Base-by-base conservation (phyloP, 2,329 filamentous ascomycete genomes). In the Cladobotryum mycophilum region DNA sequence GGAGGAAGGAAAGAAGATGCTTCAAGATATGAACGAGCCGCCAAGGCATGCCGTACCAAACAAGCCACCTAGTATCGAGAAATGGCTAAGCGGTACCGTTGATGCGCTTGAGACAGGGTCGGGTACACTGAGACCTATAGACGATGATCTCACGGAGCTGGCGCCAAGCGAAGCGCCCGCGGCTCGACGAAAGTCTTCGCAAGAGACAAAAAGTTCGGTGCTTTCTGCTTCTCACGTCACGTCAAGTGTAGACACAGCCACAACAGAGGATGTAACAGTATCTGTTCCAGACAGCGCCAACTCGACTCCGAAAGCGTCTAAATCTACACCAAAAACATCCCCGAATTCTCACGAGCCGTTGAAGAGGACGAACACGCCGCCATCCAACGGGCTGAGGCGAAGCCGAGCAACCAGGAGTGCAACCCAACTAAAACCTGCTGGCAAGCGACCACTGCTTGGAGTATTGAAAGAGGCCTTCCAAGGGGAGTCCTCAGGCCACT, bases 11-110 rank as follows among this genome's bases (percentile, higher is more conserved):
- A 84, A 79, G 65, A 84, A 84, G 64, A 83, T 85, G 12, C 76
- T 85, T 36, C 76, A 81, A 13, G 81, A 85, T 49, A 76, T 75
- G 49, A 76, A 75, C 41, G 81, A 85, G 46, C 74, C 79, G 3
- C 76, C 76, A 1, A 75, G 74, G 44, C 72, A 75, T 7, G 67
- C 71, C 2, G 66, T 67, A 3, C 58, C 62, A 11, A 84, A 84
- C 53, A 76, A 80, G 41, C 81, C 82, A 5, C 78, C 76, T 1
- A 84, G 76, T 58, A 85, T 85, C 48, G 82, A 85, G 61, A 82
- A 76, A 18, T 85, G 82, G 82, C 68, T 85, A 22, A 80, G 78
- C 59, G 75, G 71, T 18, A 85, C 82, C 0, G 75, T 82, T 13
- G 82, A 85, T 57, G 80, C 81, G 3, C 83, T 83, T 59, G 71